phyloP scores from a whole-genome alignment of 805 yeast genomes.

The Starmerella stellata region DNA sequence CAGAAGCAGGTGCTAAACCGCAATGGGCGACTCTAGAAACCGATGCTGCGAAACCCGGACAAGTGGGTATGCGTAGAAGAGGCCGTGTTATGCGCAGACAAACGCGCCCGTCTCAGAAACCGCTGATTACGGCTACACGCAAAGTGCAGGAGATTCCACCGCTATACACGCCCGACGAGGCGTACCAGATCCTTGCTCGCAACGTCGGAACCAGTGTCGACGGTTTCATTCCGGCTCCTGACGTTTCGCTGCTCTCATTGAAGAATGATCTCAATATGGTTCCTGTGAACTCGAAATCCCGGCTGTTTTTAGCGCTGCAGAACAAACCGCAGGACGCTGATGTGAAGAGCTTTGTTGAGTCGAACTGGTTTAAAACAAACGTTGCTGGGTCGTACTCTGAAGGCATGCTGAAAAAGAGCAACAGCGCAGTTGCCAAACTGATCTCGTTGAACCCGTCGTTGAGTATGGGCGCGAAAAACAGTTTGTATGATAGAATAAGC shows the following conservation, averaged over 20 bases:
- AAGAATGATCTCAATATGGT: constrained; percentile 6
- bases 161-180: constrained; percentile 9
- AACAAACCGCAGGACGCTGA: background rate
- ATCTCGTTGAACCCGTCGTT: background rate
- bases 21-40: too few species aligned
- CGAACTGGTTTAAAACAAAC: background rate
- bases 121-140: background rate
- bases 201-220: constrained; percentile 7
- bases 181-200: constrained; percentile 11
- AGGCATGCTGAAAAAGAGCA: background rate
- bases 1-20: too few species aligned
- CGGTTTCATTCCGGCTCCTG: constrained; percentile 9
- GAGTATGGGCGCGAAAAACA: background rate
- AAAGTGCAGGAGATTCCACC: constrained; percentile 1
- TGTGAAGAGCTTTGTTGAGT: background rate
- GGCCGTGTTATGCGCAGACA: background rate
- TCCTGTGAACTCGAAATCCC: constrained; percentile 14
- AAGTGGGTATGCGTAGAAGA: background rate
- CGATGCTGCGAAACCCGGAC: too few species aligned
- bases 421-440: background rate
- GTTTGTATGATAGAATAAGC: too few species aligned
- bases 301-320: constrained; percentile 13
- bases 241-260: constrained; percentile 9
- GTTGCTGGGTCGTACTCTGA: constrained; percentile 1
- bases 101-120: background rate